Conservation (phyloP, 768 basidiomycete genomes). For the Pilatotrama ljubarskyi region DNA sequence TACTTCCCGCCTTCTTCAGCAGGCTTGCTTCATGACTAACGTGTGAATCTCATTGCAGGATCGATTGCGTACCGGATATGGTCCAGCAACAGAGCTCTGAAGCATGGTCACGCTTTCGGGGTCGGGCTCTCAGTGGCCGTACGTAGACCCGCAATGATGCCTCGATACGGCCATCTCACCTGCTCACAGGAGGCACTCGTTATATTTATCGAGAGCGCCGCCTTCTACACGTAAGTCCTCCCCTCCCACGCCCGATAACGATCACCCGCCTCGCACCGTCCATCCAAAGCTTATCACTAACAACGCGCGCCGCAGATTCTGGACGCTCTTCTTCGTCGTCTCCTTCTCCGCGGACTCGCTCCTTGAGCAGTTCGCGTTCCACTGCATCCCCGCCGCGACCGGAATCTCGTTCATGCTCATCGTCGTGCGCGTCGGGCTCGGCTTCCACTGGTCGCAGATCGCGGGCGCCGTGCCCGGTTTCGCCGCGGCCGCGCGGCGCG, state of each 20-base stretch:
- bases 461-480: not conserved
- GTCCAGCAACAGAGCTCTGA: slow-evolving; percentile 11
- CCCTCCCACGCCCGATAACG: not conserved
- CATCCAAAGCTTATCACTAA: not conserved
- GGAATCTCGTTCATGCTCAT: slow-evolving; percentile 22
- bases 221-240: slow-evolving; percentile 12
- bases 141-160: not conserved
- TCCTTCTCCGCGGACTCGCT: slow-evolving; percentile 7
- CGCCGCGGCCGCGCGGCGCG: not conserved
- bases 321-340: slow-evolving; percentile 16
- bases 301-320: not conserved
- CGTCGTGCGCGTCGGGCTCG: slow-evolving; percentile 19
- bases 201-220: slow-evolving; percentile 17
- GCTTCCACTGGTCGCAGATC: slow-evolving; percentile 14
- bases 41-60: not conserved
- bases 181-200: slow-evolving; percentile 10
- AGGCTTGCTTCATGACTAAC: not conserved
- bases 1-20: not conserved
- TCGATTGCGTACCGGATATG: slow-evolving; percentile 17
- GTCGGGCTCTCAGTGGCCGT: slow-evolving; percentile 3
- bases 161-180: not conserved
- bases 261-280: not conserved
- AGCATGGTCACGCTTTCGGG: slow-evolving; percentile 4
- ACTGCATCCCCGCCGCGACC: slow-evolving; percentile 16
- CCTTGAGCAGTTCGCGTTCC: slow-evolving; percentile 13